A percentile compares a stretch with the other conserved stretches of the same genome.
phyloP scores from a whole-genome alignment of 2,329 filamentous ascomycete species.

The Basipetospora chlamydospora region DNA sequence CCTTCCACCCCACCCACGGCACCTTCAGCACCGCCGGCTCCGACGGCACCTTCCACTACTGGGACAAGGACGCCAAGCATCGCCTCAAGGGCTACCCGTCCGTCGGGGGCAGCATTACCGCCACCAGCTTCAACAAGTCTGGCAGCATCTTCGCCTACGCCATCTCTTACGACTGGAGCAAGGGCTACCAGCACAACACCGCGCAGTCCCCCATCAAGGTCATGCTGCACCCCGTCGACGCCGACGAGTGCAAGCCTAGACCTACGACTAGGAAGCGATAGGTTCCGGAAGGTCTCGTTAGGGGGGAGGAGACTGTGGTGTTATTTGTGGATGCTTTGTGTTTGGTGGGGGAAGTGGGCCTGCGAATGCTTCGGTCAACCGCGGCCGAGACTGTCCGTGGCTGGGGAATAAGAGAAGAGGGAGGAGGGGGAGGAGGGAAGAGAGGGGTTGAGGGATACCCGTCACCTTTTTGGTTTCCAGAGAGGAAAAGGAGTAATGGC shows the following conservation, averaged over 20 bases:
- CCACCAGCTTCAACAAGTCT: slow-evolving; percentile 79
- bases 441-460: background rate
- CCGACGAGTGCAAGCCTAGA: slow-evolving; percentile 48
- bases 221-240: slow-evolving; percentile 63
- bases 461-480: background rate
- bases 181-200: slow-evolving; percentile 79
- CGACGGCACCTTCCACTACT: slow-evolving; percentile 94
- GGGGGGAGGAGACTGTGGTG: background rate
- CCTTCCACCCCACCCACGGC: slow-evolving; percentile 89
- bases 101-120: slow-evolving; percentile 74
- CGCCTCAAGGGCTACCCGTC: slow-evolving; percentile 76
- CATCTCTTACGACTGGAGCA: slow-evolving; percentile 95
- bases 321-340: too few relatives aligned
- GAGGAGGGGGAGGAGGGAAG: background rate
- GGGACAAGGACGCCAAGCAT: slow-evolving; percentile 87
- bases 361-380: too few relatives aligned
- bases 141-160: slow-evolving; percentile 81
- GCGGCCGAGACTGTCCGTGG: too few relatives aligned
- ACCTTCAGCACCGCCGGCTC: slow-evolving; percentile 96
- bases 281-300: background rate
- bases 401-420: too few relatives aligned
- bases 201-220: slow-evolving; percentile 63
- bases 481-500: background rate
- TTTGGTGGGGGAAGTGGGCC: too few relatives aligned
- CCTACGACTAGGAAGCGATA: slow-evolving; percentile 23